Base-by-base conservation (phyloP, 176 grass and related monocot species). In the Musa troglodytarum region DNA sequence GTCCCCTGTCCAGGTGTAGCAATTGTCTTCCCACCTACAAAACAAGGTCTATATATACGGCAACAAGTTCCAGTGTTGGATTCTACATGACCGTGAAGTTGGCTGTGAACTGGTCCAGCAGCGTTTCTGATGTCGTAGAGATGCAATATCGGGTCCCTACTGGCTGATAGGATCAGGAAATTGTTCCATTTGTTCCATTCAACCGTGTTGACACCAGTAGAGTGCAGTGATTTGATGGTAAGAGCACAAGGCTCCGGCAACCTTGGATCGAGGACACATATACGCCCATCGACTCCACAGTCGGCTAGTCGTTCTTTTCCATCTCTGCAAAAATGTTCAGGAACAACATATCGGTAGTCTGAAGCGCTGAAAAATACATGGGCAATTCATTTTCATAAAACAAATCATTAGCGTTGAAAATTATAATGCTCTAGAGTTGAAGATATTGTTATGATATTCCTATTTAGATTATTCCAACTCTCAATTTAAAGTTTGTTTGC, bases 11-110 rank as follows among this genome's bases (percentile, higher is more conserved):
- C 74, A 6, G 74, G 74, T 22, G 74, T 63, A 21, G 74, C 74
- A 8, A 76, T 63, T 13, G 57, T 63, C 29, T 76, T 76, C 2
- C 56, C 56, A 50, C 74, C 74, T 8, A 76, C 74, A 50, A 76
- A 76, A 26, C 74, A 76, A 11, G 74, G 74, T 22, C 55, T 76
- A n/a, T 63, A 76, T 10, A 63, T 63, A 13, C 63, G 54, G 34
- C 11, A 22, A 20, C 55, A 63, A 50, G 7, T 63, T 28, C 51
- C 51, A 11, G 28, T 63, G 15, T 23, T 22, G 11, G 55, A 50
- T 14, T 61, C 74, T 4, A 52, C 56, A 51, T 76, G 74, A 20
- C 74, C 74, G 14, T 49, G 55, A n/a, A 76, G n/a, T 26, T 73
- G 57, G 17, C 17, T 25, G 15, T 54, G 71, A 54, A 73, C 22